These are phyloP conservation scores for Hypoxylon sp. DNA, from an alignment of 2,329 filamentous ascomycete genomes.

Conservation along the genomic window DNA sequence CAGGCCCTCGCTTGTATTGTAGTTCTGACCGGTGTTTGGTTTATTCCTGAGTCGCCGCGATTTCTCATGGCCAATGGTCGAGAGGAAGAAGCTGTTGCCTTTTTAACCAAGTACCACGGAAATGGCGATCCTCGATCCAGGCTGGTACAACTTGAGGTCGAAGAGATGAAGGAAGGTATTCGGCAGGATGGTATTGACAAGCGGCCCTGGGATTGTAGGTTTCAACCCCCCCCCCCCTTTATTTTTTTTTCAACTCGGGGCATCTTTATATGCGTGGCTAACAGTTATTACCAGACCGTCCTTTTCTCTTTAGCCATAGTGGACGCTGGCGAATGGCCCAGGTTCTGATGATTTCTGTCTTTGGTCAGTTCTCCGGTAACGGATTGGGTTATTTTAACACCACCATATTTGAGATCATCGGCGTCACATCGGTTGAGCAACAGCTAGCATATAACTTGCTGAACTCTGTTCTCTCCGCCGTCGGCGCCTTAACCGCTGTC, in stretches of 20 bases:
- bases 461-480: slow-evolving; percentile 62
- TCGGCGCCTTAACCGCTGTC: slow-evolving; percentile 63
- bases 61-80: slow-evolving; percentile 60
- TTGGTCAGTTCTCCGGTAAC: slow-evolving; percentile 67
- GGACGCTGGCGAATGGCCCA: slow-evolving; percentile 65
- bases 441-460: slow-evolving; percentile 65
- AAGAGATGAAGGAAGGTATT: slow-evolving; percentile 62
- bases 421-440: slow-evolving; percentile 55
- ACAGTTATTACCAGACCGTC: slow-evolving; percentile 56
- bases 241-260: no score
- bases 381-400: slow-evolving; percentile 67
- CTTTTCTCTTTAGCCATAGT: slow-evolving; percentile 60
- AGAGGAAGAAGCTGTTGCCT: slow-evolving; percentile 59
- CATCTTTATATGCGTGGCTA: neutral
- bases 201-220: slow-evolving; percentile 62
- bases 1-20: slow-evolving; percentile 63
- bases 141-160: slow-evolving; percentile 59
- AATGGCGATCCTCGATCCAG: slow-evolving; percentile 59
- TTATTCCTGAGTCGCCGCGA: slow-evolving; percentile 61
- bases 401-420: slow-evolving; percentile 61
- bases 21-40: slow-evolving; percentile 58
- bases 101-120: slow-evolving; percentile 62
- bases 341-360: slow-evolving; percentile 66
- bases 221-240: neutral
- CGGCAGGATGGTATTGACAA: slow-evolving; percentile 64